Conservation (phyloP, 192 early-diverging fungal species). For the Entomortierella lignicola region DNA sequence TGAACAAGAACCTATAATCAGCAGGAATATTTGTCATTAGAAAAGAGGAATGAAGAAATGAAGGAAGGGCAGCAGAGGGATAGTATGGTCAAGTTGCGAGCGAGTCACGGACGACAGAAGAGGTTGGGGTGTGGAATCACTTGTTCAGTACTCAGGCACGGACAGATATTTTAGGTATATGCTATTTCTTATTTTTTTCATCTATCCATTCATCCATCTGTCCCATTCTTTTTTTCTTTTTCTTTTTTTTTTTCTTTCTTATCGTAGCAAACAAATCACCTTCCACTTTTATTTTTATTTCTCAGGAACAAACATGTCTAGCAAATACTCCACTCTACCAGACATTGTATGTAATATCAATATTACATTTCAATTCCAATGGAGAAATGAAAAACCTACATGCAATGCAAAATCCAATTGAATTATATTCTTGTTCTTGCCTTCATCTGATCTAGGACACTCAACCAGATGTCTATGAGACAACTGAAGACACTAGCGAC, state of each 20-base stretch:
- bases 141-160: not conserved
- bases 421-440: not conserved
- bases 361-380: not conserved
- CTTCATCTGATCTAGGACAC: slow-evolving; percentile 61
- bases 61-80: not conserved
- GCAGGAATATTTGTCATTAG: not conserved
- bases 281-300: not conserved
- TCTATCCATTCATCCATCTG: not conserved
- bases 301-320: slow-evolving; percentile 53
- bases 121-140: too few relatives aligned
- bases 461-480: slow-evolving; percentile 90
- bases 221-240: not conserved
- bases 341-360: slow-evolving; percentile 70
- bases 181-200: not conserved
- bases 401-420: too few relatives aligned
- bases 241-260: slow-evolving; percentile 1
- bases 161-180: not conserved
- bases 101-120: too few relatives aligned
- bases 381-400: not conserved
- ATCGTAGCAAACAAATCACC: not conserved
- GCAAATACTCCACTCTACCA: slow-evolving; percentile 82
- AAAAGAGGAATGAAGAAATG: not conserved
- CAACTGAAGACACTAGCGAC: slow-evolving; percentile 65
- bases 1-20: slow-evolving; percentile 23
- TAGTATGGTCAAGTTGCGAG: too few relatives aligned